Conservation (phyloP, 2,329 filamentous ascomycete genomes). For the Verticillium nonalfalfae region DNA sequence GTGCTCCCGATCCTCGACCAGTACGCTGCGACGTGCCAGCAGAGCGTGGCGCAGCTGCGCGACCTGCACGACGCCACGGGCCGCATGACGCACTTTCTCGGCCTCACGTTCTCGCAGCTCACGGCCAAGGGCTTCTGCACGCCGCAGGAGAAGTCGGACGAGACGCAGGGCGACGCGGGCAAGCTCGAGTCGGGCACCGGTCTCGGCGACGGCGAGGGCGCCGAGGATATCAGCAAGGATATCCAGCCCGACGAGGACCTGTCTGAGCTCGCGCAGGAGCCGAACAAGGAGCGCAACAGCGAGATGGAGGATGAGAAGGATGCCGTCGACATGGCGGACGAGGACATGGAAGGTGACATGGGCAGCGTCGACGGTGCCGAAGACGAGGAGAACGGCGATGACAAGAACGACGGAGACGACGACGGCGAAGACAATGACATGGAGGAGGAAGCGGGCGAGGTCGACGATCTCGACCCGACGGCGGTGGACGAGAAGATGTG, state of each 20-base stretch:
- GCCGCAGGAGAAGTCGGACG: conserved; percentile 72
- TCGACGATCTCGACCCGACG: conserved; percentile 82
- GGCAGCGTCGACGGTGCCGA: conserved; percentile 58
- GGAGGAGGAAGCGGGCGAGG: conserved; percentile 84
- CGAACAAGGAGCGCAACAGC: conserved; percentile 56
- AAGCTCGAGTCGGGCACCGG: conserved; percentile 89
- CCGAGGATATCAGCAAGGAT: conserved; percentile 97
- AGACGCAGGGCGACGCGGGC: conserved; percentile 62
- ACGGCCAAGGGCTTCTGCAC: conserved; percentile 86
- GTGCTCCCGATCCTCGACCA: conserved; percentile 68
- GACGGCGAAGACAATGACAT: conserved; percentile 67
- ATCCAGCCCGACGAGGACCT: conserved; percentile 91
- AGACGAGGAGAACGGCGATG: conserved; percentile 55
- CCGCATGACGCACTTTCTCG: conserved; percentile 69
- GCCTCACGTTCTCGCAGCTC: conserved; percentile 72
- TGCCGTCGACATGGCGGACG: conserved; percentile 85
- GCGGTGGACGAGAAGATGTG: conserved; percentile 98
- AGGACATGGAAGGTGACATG: conserved; percentile 84
- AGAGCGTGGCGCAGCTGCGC: conserved; percentile 51
- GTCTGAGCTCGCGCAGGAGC: conserved; percentile 82
- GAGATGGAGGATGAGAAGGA: conserved; percentile 77
- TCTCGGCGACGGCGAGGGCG: conserved; percentile 89
- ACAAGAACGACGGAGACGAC: conserved; percentile 41
- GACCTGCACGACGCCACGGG: conserved; percentile 64
- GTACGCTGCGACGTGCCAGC: conserved; percentile 57